Evolutionary conservation across 2,329 filamentous ascomycete species (phyloP).

Genomic region (Cladophialophora psammophila): DNA sequence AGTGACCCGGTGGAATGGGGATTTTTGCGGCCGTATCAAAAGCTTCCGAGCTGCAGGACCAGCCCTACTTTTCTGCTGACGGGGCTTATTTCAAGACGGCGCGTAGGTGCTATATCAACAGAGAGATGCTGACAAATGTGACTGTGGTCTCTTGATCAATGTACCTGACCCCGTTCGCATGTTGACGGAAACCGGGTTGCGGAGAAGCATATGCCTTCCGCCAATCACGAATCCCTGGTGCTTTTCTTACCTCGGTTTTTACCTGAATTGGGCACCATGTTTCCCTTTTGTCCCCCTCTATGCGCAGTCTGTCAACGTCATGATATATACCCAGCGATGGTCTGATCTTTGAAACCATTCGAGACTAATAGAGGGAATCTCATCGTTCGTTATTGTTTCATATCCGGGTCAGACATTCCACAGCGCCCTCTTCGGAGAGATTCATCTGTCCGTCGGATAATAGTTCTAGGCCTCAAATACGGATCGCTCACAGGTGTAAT

Average conservation of each 20-base stretch:
- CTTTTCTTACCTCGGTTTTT: constrained; percentile 13
- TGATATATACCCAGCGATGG: neutral
- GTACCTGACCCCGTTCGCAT: neutral
- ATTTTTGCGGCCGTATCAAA: neutral
- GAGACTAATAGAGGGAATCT: neutral
- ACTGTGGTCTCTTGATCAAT: neutral
- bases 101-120: constrained; percentile 1
- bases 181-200: neutral
- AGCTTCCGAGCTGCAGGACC: neutral
- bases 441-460: constrained; percentile 3
- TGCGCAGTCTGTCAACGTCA: neutral
- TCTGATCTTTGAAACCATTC: neutral
- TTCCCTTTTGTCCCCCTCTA: neutral
- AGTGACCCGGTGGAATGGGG: neutral
- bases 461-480: neutral
- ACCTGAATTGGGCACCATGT: constrained; percentile 2
- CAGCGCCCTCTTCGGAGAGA: neutral
- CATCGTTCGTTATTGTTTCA: neutral
- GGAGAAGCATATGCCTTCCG: neutral
- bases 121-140: constrained; percentile 17
- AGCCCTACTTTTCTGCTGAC: neutral
- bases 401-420: neutral
- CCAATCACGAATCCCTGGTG: constrained; percentile 12
- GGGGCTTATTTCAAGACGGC: neutral
- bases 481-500: neutral